Evolutionary conservation across 176 grass and related monocot genomes (phyloP).

Genomic region (Ampelocalamus luodianensis): DNA sequence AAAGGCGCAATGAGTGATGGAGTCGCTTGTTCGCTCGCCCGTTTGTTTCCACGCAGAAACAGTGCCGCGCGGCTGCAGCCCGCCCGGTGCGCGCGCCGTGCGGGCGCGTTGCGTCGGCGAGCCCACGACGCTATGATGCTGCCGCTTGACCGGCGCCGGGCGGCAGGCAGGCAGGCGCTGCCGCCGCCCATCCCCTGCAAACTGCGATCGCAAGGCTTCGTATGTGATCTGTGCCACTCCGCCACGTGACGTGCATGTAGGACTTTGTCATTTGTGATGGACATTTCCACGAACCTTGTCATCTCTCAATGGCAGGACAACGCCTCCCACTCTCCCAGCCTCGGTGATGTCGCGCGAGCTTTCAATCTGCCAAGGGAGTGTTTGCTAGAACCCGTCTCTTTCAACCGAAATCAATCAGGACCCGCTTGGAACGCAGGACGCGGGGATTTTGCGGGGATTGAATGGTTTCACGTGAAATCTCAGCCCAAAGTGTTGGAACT

Average conservation of each 20-base stretch:
- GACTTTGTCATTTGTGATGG: constrained; percentile 15
- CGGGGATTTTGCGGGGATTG: not conserved
- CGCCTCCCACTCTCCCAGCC: not conserved
- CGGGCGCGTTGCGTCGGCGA: too few species aligned
- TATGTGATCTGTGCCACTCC: not conserved
- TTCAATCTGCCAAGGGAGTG: not conserved
- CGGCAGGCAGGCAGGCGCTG: not conserved
- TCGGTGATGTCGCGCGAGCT: not conserved
- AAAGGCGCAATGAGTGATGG: constrained; percentile 39
- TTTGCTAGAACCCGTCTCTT: not conserved
- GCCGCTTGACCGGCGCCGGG: constrained; percentile 26
- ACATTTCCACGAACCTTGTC: not conserved
- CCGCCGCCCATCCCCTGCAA: not conserved
- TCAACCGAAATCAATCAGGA: not conserved
- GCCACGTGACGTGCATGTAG: not conserved
- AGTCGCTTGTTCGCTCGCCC: not conserved
- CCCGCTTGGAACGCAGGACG: not conserved
- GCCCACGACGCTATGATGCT: constrained; percentile 25
- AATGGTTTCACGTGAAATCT: not conserved
- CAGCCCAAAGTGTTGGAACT: too few species aligned
- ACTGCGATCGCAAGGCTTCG: not conserved
- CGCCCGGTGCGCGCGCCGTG: too few species aligned
- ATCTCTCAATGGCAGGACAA: not conserved
- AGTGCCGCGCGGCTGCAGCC: too few species aligned
- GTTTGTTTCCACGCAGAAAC: not conserved